phyloP scores from a whole-genome alignment of 768 basidiomycete species.

The Tricholoma furcatifolium region DNA sequence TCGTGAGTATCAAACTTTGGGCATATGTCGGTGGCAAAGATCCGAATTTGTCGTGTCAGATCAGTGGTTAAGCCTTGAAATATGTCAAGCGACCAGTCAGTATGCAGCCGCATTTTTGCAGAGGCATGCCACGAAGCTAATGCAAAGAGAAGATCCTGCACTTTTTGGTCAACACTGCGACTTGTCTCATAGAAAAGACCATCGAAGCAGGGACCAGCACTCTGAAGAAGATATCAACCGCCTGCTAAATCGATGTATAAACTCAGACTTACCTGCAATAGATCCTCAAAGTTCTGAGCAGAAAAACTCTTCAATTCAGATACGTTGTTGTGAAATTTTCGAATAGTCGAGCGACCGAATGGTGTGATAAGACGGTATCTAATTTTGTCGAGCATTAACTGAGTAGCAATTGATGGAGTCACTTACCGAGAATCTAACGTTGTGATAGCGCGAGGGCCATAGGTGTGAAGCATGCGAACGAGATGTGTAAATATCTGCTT shows the following conservation, averaged over 20 bases:
- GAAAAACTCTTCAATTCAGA: conserved; percentile 32
- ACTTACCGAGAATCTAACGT: background rate
- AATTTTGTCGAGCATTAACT: background rate
- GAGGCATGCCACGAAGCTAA: conserved; percentile 27
- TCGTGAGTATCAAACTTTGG: conserved; percentile 18
- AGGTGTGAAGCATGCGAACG: too few species aligned
- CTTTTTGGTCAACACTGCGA: conserved; percentile 15
- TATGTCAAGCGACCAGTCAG: conserved; percentile 12
- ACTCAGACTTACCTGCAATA: conserved; percentile 36
- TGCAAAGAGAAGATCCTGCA: conserved; percentile 21
- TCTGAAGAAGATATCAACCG: too few species aligned
- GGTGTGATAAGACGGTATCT: conserved; percentile 30
- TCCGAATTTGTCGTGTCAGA: too few species aligned
- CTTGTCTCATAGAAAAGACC: conserved; percentile 23
- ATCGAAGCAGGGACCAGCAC: conserved; percentile 32
- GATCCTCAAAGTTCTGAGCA: conserved; percentile 38
- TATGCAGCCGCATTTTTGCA: conserved; percentile 27
- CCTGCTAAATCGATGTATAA: too few species aligned
- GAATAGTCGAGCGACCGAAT: conserved; percentile 31
- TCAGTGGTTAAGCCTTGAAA: too few species aligned
- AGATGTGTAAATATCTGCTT: too few species aligned
- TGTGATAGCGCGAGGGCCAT: background rate
- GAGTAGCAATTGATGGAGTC: background rate
- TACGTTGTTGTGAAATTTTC: conserved; percentile 28
- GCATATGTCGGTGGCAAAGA: conserved; percentile 26